Percentiles rank a stretch among this genome's conserved stretches.
phyloP scores from a whole-genome alignment of 163 green algal species.

The Scenedesmus sp. region DNA sequence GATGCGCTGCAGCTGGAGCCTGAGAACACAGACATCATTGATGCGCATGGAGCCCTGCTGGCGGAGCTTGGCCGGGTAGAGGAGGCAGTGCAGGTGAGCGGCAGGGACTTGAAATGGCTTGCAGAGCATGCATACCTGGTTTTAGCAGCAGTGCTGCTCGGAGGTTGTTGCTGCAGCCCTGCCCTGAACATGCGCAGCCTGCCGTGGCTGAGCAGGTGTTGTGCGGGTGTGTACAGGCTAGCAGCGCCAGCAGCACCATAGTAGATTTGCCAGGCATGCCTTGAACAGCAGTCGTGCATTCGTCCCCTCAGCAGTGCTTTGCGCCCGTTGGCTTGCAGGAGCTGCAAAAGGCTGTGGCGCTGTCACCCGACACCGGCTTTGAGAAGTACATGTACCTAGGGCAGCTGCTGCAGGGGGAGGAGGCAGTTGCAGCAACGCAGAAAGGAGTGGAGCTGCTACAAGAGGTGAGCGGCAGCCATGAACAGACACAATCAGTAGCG shows the following conservation, averaged over 20 bases:
- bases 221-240: neutral
- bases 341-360: slow-evolving; percentile 68
- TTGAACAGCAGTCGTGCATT: neutral
- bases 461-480: neutral
- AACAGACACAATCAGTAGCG: neutral
- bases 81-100: slow-evolving; percentile 64
- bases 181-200: neutral
- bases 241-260: neutral
- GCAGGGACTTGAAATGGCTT: neutral
- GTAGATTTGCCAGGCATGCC: neutral
- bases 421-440: slow-evolving; percentile 47
- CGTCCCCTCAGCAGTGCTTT: neutral
- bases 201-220: neutral
- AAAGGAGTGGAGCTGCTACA: slow-evolving; percentile 63
- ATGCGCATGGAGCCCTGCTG: slow-evolving; percentile 77
- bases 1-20: slow-evolving; percentile 54
- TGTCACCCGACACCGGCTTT: slow-evolving; percentile 76
- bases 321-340: slow-evolving; percentile 37
- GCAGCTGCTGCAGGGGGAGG: slow-evolving; percentile 57
- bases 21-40: slow-evolving; percentile 72
- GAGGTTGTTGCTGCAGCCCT: neutral
- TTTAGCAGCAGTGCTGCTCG: neutral
- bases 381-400: slow-evolving; percentile 91
- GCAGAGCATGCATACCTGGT: neutral
- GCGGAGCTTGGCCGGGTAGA: slow-evolving; percentile 73